Percentiles rank a stretch among this genome's conserved stretches.
Conservation (phyloP, 106 monocot genomes). For the Apostasia shenzhenica region DNA sequence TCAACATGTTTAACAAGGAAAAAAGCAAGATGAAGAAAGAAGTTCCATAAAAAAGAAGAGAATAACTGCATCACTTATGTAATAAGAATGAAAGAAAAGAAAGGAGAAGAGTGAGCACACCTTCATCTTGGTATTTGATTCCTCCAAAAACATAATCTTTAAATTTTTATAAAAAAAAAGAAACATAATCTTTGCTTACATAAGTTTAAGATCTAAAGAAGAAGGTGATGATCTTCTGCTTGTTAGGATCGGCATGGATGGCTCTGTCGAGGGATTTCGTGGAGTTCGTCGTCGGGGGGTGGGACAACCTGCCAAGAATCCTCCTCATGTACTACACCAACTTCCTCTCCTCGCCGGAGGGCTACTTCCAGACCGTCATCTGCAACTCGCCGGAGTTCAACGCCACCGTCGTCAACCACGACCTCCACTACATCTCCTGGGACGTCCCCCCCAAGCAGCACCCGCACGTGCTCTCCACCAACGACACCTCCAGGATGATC, state of each 20-base stretch:
- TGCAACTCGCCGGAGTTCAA: slow-evolving; percentile 54
- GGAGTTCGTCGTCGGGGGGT: slow-evolving; percentile 74
- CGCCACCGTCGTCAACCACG: slow-evolving; percentile 59
- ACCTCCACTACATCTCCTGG: slow-evolving; percentile 80
- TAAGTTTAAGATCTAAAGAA: too few relatives aligned
- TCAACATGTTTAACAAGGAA: too few relatives aligned
- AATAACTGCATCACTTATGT: too few relatives aligned
- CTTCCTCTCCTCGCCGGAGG: slow-evolving; percentile 82
- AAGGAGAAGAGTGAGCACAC: too few relatives aligned
- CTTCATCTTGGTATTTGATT: too few relatives aligned
- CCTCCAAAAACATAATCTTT: too few relatives aligned
- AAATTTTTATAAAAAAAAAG: too few relatives aligned
- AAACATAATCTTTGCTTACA: too few relatives aligned
- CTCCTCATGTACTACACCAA: slow-evolving; percentile 95
- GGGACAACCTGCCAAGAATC: slow-evolving; percentile 83
- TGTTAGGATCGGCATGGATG: slow-evolving; percentile 78
- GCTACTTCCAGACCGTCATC: slow-evolving; percentile 86
- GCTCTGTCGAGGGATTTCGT: slow-evolving; percentile 56
- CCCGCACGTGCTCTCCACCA: slow-evolving; percentile 38
- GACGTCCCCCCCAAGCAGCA: slow-evolving; percentile 81
- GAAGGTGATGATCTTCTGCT: background rate
- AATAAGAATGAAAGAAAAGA: too few relatives aligned
- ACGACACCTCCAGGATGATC: slow-evolving; percentile 41
- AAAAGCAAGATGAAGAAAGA: too few relatives aligned
- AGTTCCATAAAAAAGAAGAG: too few relatives aligned